phyloP scores from a whole-genome alignment of 1,284 basidiomycete species.

The Moesziomyces aphidis region DNA sequence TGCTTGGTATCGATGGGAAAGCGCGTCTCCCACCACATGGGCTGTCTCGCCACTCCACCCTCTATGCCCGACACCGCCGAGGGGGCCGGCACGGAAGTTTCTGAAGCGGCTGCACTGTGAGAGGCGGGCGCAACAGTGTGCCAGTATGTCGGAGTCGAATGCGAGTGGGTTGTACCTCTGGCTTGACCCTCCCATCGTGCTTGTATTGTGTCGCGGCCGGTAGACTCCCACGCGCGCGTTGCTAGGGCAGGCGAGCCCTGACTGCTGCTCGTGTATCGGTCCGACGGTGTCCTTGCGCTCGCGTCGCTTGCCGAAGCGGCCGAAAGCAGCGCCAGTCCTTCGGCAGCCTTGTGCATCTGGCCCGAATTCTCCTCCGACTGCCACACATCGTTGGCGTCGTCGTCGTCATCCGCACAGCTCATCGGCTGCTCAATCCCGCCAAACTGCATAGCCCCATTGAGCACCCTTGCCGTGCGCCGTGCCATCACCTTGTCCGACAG shows the following conservation, averaged over 20 bases:
- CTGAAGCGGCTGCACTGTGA: background rate
- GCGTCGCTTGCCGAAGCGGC: conserved; percentile 12
- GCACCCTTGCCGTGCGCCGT: conserved; percentile 8
- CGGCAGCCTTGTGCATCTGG: conserved; percentile 33
- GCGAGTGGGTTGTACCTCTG: background rate
- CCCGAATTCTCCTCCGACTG: conserved; percentile 10
- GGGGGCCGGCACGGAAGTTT: background rate
- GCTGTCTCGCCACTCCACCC: conserved; percentile 2
- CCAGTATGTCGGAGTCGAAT: background rate
- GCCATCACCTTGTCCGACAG: conserved; percentile 22
- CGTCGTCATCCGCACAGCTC: background rate
- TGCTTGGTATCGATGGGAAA: background rate
- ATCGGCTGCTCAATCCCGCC: conserved; percentile 13
- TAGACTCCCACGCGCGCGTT: conserved; percentile 4
- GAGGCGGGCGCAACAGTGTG: background rate
- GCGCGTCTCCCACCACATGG: conserved; percentile 35
- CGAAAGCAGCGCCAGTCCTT: conserved; percentile 33
- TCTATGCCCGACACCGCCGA: background rate
- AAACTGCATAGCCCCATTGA: conserved; percentile 20
- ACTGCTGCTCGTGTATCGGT: conserved; percentile 4
- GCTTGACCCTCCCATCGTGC: background rate
- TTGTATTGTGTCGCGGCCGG: background rate
- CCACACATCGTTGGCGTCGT: conserved; percentile 18
- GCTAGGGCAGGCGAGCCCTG: conserved; percentile 2
- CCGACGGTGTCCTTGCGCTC: conserved; percentile 11